Evolutionary conservation across 495 filamentous ascomycete genomes (phyloP).

Genomic region (Hyaloscypha variabilis): DNA sequence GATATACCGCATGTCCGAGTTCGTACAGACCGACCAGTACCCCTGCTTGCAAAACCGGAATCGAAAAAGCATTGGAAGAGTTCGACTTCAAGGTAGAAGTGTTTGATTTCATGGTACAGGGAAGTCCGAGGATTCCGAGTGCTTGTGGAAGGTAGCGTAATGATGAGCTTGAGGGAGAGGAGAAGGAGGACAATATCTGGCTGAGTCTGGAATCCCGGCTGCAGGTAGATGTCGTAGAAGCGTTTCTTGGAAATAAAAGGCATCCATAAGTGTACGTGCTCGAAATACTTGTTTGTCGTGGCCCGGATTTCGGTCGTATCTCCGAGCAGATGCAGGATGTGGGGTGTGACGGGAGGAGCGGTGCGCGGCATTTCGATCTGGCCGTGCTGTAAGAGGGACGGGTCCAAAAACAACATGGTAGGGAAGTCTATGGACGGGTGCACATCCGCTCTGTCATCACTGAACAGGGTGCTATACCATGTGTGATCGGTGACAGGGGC

Average conservation of each 20-base stretch:
- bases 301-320: constrained; percentile 11
- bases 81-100: constrained; percentile 35
- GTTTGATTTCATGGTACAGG: constrained; percentile 38
- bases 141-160: neutral
- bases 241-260: constrained; percentile 51
- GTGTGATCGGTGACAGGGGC: no score
- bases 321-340: constrained; percentile 6
- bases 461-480: neutral
- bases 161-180: constrained; percentile 45
- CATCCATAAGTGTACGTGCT: constrained; percentile 43
- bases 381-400: neutral
- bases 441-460: neutral
- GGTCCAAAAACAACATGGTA: neutral
- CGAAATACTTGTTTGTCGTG: constrained; percentile 32
- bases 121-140: constrained; percentile 17
- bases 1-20: constrained; percentile 41
- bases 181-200: constrained; percentile 49
- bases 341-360: neutral
- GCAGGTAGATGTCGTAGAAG: constrained; percentile 33
- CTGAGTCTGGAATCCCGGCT: constrained; percentile 39
- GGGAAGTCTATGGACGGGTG: neutral
- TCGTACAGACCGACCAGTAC: constrained; percentile 40
- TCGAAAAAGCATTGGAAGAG: constrained; percentile 32
- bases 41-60: constrained; percentile 37
- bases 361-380: neutral